Conservation (phyloP, 305 asterid genomes). For the Andrographis paniculata region DNA sequence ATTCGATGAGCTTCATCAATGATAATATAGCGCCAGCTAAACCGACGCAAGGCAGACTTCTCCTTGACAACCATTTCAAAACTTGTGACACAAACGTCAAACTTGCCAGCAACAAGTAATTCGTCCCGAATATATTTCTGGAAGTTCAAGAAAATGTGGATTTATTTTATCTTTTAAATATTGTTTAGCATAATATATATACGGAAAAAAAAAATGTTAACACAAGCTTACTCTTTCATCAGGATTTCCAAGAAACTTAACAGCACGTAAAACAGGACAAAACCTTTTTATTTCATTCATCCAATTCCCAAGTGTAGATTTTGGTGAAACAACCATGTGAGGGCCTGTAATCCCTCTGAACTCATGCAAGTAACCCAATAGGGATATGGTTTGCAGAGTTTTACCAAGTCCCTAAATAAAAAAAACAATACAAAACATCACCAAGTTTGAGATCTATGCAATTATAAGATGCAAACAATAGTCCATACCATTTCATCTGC, state of each 20-base stretch:
- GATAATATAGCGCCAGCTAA: constrained; percentile 96
- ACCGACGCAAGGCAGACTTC: constrained; percentile 80
- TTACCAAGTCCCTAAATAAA: constrained; percentile 83
- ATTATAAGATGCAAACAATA: background rate
- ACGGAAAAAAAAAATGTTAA: constrained; percentile 11
- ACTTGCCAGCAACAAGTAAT: constrained; percentile 93
- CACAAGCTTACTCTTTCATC: constrained; percentile 82
- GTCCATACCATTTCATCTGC: constrained; percentile 94
- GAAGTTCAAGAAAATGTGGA: constrained; percentile 16
- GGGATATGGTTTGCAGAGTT: constrained; percentile 95
- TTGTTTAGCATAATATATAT: too few relatives aligned
- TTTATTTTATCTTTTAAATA: too few relatives aligned
- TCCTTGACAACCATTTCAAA: constrained; percentile 99
- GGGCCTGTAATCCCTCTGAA: constrained; percentile 98
- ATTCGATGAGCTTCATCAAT: constrained; percentile 99
- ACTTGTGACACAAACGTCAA: constrained; percentile 95
- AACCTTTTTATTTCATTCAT: constrained; percentile 98
- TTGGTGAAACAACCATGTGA: constrained; percentile 99
- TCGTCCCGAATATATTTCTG: constrained; percentile 91
- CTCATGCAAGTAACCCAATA: constrained; percentile 90
- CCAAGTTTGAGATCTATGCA: constrained; percentile 2
- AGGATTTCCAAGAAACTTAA: constrained; percentile 95
- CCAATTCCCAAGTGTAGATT: constrained; percentile 99
- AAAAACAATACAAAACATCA: constrained; percentile 14
- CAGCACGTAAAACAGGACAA: constrained; percentile 89